These are phyloP conservation scores for Xylariales sp. DNA, from an alignment of 2,329 filamentous ascomycete species.

Conservation along the genomic window DNA sequence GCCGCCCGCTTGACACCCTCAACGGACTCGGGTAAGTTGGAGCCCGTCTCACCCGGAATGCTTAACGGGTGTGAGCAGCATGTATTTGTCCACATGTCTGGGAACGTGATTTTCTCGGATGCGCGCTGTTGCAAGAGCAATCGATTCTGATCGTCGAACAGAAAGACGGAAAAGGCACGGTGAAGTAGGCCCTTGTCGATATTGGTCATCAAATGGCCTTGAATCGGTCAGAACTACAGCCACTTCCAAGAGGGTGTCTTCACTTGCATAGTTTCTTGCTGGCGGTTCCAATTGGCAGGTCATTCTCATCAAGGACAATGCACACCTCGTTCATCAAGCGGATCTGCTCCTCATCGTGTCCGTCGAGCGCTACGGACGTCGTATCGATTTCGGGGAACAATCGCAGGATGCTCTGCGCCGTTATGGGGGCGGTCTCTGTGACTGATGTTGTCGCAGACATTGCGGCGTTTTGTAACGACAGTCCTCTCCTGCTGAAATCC, in stretches of 20 bases:
- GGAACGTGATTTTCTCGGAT: constrained; percentile 96
- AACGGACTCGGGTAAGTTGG: constrained; percentile 72
- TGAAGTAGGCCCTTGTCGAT: constrained; percentile 94
- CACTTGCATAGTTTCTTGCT: constrained; percentile 94
- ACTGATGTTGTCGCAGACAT: constrained; percentile 34
- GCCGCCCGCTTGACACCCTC: constrained; percentile 87
- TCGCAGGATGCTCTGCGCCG: constrained; percentile 77
- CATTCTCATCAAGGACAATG: constrained; percentile 91
- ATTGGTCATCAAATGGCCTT: constrained; percentile 98
- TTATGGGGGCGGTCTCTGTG: constrained; percentile 59
- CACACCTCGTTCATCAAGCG: constrained; percentile 98
- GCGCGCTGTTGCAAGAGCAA: constrained; percentile 94
- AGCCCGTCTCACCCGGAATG: constrained; percentile 85
- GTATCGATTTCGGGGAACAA: constrained; percentile 83
- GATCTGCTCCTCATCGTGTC: constrained; percentile 97
- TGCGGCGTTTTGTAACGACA: no score
- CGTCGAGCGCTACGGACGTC: constrained; percentile 69
- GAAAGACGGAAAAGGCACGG: constrained; percentile 95
- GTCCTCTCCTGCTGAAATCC: no score
- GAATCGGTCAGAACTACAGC: constrained; percentile 13
- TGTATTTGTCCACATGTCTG: constrained; percentile 99
- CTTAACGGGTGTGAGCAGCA: constrained; percentile 97
- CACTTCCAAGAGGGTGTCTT: no score
- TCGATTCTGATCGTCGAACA: constrained; percentile 91
- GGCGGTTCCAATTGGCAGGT: constrained; percentile 87